Conservation (phyloP, 2,329 filamentous ascomycete species). For the Hypoxylon sp. region DNA sequence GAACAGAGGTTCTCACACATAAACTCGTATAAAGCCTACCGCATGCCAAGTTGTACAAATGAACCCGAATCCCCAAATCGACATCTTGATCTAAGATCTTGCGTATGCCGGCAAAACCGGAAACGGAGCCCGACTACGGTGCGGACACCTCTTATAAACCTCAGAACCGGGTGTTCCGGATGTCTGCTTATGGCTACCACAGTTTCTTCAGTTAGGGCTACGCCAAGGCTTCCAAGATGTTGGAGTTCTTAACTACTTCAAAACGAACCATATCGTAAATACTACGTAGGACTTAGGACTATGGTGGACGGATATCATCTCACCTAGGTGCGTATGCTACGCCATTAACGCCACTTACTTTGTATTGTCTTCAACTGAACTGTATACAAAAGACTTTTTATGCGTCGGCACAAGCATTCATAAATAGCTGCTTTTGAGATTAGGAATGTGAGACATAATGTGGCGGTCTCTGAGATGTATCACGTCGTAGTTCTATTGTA, state of each 20-base stretch:
- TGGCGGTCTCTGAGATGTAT: neutral
- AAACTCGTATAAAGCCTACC: slow-evolving; percentile 10
- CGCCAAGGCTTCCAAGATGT: slow-evolving; percentile 3
- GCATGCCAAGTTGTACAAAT: slow-evolving; percentile 21
- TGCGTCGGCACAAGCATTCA: neutral
- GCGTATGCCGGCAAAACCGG: slow-evolving; percentile 12
- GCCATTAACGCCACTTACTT: neutral
- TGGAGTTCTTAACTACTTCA: slow-evolving; percentile 11
- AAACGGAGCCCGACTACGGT: slow-evolving; percentile 25
- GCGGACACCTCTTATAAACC: slow-evolving; percentile 23
- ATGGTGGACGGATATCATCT: neutral
- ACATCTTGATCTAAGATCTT: slow-evolving; percentile 31
- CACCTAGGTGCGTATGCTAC: neutral
- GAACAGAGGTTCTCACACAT: neutral
- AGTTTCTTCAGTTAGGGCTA: slow-evolving; percentile 13
- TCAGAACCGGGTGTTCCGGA: slow-evolving; percentile 36
- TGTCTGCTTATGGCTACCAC: slow-evolving; percentile 17
- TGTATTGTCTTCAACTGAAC: neutral
- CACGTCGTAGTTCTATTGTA: neutral
- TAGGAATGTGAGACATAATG: neutral
- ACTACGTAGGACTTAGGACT: neutral
- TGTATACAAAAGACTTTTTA: neutral
- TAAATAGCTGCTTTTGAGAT: neutral
- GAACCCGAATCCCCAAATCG: slow-evolving; percentile 3
- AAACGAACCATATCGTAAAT: slow-evolving; percentile 3